Evolutionary conservation across 345 rosid genomes (phyloP).

Genomic region (Arabidopsis suecica): DNA sequence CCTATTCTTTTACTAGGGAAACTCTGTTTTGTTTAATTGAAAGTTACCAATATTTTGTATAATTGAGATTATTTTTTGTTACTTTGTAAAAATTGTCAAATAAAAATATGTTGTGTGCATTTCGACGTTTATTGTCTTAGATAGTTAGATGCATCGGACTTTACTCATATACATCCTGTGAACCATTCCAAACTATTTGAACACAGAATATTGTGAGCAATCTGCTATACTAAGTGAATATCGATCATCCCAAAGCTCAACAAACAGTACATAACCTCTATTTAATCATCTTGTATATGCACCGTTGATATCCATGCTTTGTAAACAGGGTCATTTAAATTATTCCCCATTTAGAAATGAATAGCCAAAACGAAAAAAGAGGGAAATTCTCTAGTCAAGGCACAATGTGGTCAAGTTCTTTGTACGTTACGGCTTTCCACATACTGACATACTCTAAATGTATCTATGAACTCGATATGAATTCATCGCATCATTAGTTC

Average conservation of each 20-base stretch:
- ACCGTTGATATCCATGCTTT: not conserved
- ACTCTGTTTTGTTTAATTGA: slow-evolving; percentile 12
- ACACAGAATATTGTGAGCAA: too few relatives aligned
- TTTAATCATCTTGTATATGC: not conserved
- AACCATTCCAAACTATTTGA: too few relatives aligned
- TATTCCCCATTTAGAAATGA: not conserved
- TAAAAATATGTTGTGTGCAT: slow-evolving; percentile 7
- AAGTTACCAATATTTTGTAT: slow-evolving; percentile 20
- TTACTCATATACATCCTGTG: not conserved
- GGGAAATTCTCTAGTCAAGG: not conserved
- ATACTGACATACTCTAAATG: too few relatives aligned
- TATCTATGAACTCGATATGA: too few relatives aligned
- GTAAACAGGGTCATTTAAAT: too few relatives aligned
- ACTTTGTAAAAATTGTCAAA: slow-evolving; percentile 18
- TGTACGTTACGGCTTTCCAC: not conserved
- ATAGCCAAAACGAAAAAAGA: not conserved
- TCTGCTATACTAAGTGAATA: too few relatives aligned
- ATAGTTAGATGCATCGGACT: not conserved
- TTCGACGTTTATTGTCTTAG: slow-evolving; percentile 4
- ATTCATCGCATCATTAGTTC: too few relatives aligned
- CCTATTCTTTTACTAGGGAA: slow-evolving; percentile 24
- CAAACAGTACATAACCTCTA: not conserved
- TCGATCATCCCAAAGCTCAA: too few relatives aligned
- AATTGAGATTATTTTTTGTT: slow-evolving; percentile 21
- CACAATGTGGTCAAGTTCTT: not conserved